A percentile compares a stretch with the other conserved stretches of the same genome.
Evolutionary conservation across 768 basidiomycete species (phyloP).

Genomic region (Boletus coccyginus): DNA sequence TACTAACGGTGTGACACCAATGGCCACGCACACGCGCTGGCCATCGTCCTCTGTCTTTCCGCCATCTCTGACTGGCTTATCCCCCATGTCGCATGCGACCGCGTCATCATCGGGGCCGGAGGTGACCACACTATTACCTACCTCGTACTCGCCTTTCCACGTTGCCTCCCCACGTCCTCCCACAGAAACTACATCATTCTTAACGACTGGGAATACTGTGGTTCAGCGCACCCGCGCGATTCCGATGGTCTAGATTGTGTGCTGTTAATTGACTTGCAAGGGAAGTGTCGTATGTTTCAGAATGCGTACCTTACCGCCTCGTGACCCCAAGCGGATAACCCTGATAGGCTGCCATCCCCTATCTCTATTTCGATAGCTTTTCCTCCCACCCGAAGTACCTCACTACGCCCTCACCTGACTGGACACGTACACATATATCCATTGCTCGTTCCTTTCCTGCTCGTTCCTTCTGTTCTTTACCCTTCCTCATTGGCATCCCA

Average conservation of each 20-base stretch:
- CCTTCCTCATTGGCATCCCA: neutral
- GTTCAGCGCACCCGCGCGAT: slow-evolving; percentile 11
- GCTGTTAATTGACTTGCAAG: neutral
- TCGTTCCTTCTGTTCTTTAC: neutral
- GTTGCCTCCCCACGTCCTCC: slow-evolving; percentile 8
- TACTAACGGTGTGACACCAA: neutral
- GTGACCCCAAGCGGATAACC: neutral
- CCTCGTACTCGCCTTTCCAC: slow-evolving; percentile 1
- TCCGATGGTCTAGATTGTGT: slow-evolving; percentile 19
- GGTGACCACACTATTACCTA: neutral
- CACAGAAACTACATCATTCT: slow-evolving; percentile 9
- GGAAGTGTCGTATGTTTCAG: neutral
- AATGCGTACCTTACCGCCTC: neutral
- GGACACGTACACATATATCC: neutral
- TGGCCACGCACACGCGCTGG: slow-evolving; percentile 2
- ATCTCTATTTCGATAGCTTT: neutral
- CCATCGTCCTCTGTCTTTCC: slow-evolving; percentile 8
- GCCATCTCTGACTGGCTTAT: neutral
- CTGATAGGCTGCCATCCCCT: neutral
- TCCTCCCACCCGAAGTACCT: no score
- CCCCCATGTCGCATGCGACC: slow-evolving; percentile 1
- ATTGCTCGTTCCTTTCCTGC: neutral
- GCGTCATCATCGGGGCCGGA: neutral
- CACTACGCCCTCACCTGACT: neutral
- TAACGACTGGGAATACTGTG: neutral